These are phyloP conservation scores for Hymenoscyphus salicellus DNA, from an alignment of 2,329 filamentous ascomycete species.

Conservation along the genomic window DNA sequence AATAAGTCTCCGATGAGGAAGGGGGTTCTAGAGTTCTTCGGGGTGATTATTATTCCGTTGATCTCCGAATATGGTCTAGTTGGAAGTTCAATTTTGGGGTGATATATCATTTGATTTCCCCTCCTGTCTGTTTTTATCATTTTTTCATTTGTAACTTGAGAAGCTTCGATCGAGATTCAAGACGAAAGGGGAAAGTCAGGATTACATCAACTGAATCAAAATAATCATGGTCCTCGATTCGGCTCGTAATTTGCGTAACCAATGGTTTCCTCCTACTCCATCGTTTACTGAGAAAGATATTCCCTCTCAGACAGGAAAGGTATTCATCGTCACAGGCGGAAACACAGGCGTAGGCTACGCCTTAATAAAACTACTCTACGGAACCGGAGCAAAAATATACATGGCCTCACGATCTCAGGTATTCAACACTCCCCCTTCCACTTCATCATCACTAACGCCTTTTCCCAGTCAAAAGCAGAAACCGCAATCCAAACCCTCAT, in stretches of 20 bases:
- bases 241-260: neutral
- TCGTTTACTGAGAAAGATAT: constrained; percentile 40
- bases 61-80: too few relatives aligned
- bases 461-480: constrained; percentile 34
- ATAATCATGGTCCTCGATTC: neutral
- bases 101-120: too few relatives aligned
- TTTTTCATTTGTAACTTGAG: too few relatives aligned
- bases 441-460: neutral
- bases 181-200: too few relatives aligned
- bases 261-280: constrained; percentile 36
- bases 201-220: neutral
- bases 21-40: too few relatives aligned
- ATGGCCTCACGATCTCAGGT: constrained; percentile 38
- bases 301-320: constrained; percentile 5
- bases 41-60: too few relatives aligned
- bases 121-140: too few relatives aligned
- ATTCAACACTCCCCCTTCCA: neutral
- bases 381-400: constrained; percentile 42
- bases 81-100: too few relatives aligned
- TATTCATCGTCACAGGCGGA: constrained; percentile 20
- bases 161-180: too few relatives aligned
- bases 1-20: too few relatives aligned
- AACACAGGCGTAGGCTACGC: constrained; percentile 35
- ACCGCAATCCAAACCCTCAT: constrained; percentile 36
- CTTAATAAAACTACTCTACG: constrained; percentile 38